Evolutionary conservation across 2,329 filamentous ascomycete species (phyloP).

Genomic region (Fusarium pseudonygamai): DNA sequence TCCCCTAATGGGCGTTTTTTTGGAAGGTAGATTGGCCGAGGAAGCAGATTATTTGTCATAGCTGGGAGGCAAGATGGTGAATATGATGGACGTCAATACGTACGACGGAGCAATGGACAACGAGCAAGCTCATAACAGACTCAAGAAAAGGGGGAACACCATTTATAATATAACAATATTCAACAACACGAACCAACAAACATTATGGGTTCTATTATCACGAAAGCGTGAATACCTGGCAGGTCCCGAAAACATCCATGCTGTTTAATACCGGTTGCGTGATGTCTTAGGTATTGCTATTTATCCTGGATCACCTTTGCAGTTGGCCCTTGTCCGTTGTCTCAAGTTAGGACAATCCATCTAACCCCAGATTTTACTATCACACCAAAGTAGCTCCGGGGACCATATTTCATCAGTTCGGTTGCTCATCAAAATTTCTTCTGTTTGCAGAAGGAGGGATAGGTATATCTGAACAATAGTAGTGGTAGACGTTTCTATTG

Average conservation of each 20-base stretch:
- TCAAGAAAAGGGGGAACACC: background rate
- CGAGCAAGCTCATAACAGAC: background rate
- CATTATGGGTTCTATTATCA: background rate
- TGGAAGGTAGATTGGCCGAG: background rate
- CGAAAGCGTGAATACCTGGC: constrained; percentile 11
- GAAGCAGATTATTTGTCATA: background rate
- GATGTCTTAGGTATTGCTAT: constrained; percentile 9
- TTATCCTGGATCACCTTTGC: background rate
- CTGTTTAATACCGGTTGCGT: constrained; percentile 2
- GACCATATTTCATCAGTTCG: background rate
- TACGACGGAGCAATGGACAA: background rate
- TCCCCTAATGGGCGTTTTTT: no score
- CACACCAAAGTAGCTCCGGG: background rate
- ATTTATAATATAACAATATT: background rate
- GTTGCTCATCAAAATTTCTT: background rate
- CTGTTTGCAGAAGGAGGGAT: background rate
- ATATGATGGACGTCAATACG: background rate
- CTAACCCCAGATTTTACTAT: background rate
- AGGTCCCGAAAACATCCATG: background rate
- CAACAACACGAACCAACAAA: background rate
- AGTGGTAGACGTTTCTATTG: background rate
- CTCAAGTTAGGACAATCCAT: background rate
- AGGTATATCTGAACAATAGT: background rate
- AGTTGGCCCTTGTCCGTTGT: background rate
- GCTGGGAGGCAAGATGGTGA: background rate